phyloP scores from a whole-genome alignment of 129 eudicot genomes.

The Calendula officinalis region DNA sequence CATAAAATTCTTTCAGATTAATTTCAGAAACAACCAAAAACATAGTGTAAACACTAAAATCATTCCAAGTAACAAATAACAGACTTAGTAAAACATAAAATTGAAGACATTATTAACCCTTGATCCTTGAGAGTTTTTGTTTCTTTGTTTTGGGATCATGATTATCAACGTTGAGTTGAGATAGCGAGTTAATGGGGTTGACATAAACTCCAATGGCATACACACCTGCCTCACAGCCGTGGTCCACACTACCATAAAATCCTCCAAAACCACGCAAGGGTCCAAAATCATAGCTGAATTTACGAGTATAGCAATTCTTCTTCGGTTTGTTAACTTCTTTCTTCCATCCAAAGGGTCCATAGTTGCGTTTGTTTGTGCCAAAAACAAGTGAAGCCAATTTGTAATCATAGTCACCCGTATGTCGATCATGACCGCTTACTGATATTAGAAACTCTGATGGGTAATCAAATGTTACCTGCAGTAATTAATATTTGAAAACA shows the following conservation, averaged over 20 bases:
- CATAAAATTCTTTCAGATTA: too few species aligned
- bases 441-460: conserved; percentile 17
- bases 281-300: conserved; percentile 18
- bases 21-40: too few species aligned
- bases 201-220: conserved; percentile 14
- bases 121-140: too few species aligned
- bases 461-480: conserved; percentile 21
- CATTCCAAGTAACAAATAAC: too few species aligned
- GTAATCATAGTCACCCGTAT: not conserved
- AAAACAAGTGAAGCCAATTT: conserved; percentile 9
- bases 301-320: not conserved
- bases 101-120: too few species aligned
- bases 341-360: conserved; percentile 18
- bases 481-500: not conserved
- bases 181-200: not conserved
- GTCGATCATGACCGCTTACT: conserved; percentile 1
- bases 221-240: not conserved
- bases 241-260: not conserved
- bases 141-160: not conserved
- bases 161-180: not conserved
- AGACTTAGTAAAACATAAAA: too few species aligned
- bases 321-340: too few species aligned
- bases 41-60: too few species aligned
- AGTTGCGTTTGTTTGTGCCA: conserved; percentile 13
- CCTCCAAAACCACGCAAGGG: conserved; percentile 11